Evolutionary conservation across 768 basidiomycete species (phyloP).

Genomic region (Hypholoma sublateritium): DNA sequence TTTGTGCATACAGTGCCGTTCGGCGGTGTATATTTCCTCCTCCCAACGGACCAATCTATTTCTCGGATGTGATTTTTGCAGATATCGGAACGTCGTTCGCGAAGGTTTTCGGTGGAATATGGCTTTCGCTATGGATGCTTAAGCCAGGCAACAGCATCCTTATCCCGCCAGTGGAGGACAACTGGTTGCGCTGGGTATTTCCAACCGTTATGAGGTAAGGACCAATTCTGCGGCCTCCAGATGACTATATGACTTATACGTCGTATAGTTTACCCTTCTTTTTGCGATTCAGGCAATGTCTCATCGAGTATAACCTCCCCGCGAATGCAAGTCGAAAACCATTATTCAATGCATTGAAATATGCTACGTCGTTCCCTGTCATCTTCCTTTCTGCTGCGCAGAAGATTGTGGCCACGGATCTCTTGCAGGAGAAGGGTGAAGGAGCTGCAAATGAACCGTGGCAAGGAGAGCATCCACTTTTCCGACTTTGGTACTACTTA

Average conservation of each 20-base stretch:
- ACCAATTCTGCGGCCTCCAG: no score
- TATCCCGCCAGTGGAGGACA: slow-evolving; percentile 57
- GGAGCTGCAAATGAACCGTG: slow-evolving; percentile 47
- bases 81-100: slow-evolving; percentile 97
- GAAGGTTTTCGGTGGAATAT: slow-evolving; percentile 93
- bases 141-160: slow-evolving; percentile 79
- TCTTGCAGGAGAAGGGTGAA: slow-evolving; percentile 48
- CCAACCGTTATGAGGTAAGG: slow-evolving; percentile 86
- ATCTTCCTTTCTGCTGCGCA: slow-evolving; percentile 94
- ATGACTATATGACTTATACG: neutral
- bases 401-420: slow-evolving; percentile 62
- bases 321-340: slow-evolving; percentile 68
- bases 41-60: slow-evolving; percentile 63
- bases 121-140: slow-evolving; percentile 88
- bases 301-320: slow-evolving; percentile 74
- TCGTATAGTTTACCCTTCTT: slow-evolving; percentile 76
- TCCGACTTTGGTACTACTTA: slow-evolving; percentile 74
- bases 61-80: slow-evolving; percentile 91
- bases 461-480: slow-evolving; percentile 77
- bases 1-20: slow-evolving; percentile 51
- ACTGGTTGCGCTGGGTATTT: slow-evolving; percentile 71
- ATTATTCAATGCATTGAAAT: slow-evolving; percentile 91
- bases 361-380: slow-evolving; percentile 94
- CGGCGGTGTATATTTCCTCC: slow-evolving; percentile 75
- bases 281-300: slow-evolving; percentile 91